phyloP scores from a whole-genome alignment of 257 asterid species.

The Rubia yunnanensis region DNA sequence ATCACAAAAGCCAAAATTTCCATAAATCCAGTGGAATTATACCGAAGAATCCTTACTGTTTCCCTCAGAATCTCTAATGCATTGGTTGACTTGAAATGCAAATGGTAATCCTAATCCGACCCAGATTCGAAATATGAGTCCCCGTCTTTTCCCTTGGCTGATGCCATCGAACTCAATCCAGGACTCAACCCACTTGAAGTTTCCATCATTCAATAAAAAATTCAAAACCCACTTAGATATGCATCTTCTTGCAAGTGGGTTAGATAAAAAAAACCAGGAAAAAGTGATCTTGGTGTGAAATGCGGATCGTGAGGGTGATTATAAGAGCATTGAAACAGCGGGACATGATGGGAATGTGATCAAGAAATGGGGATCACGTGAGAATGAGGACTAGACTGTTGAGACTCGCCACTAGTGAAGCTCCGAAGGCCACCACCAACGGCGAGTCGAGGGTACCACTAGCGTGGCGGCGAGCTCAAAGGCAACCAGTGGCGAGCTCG shows the following conservation, averaged over 20 bases:
- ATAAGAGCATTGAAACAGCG: not conserved
- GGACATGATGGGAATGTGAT: not conserved
- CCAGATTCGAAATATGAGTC: conserved; percentile 38
- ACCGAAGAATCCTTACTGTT: conserved; percentile 71
- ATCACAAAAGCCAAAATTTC: conserved; percentile 53
- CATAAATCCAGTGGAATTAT: conserved; percentile 56
- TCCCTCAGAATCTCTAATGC: conserved; percentile 78
- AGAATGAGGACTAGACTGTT: not conserved
- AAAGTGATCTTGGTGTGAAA: not conserved
- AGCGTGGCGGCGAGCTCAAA: no score
- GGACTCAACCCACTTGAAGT: conserved; percentile 43
- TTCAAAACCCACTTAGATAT: conserved; percentile 13
- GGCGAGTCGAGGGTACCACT: no score
- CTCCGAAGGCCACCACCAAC: no score
- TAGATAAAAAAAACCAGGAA: not conserved
- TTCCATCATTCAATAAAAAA: conserved; percentile 50
- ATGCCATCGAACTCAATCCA: conserved; percentile 25
- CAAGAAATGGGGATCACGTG: conserved; percentile 4
- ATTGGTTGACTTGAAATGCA: conserved; percentile 41
- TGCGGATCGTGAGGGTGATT: not conserved
- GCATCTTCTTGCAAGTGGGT: not conserved
- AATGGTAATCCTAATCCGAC: conserved; percentile 33
- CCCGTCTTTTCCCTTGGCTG: conserved; percentile 28
- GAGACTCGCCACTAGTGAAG: no score
- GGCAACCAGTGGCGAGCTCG: no score